phyloP scores from a whole-genome alignment of 805 yeast species.

The Priceomyces carsonii region DNA sequence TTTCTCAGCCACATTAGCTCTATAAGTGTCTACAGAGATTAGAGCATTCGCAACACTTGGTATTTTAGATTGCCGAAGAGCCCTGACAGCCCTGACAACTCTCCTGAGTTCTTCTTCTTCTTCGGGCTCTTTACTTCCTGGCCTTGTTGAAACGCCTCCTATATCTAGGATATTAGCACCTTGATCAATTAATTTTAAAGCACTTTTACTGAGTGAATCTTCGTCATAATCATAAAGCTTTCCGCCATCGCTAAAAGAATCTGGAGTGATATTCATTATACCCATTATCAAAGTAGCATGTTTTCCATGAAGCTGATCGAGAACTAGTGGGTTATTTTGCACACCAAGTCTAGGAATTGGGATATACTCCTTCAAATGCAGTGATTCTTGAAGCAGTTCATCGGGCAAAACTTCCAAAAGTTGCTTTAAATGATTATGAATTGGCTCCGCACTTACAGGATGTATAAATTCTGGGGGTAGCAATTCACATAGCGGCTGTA shows the following conservation, averaged over 20 bases:
- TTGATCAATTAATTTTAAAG: constrained; percentile 48
- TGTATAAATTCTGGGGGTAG: constrained; percentile 66
- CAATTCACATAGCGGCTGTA: constrained; percentile 85
- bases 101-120: constrained; percentile 68
- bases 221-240: constrained; percentile 29
- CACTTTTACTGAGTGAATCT: constrained; percentile 45
- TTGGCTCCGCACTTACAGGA: constrained; percentile 85
- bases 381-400: constrained; percentile 50
- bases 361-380: constrained; percentile 47
- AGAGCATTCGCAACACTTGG: constrained; percentile 42
- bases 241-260: constrained; percentile 94
- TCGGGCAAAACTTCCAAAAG: constrained; percentile 36
- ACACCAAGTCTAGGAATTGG: constrained; percentile 41
- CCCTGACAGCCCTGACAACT: constrained; percentile 67
- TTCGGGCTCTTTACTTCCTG: constrained; percentile 66
- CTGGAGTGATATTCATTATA: constrained; percentile 87
- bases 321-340: constrained; percentile 23
- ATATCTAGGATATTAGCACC: constrained; percentile 84
- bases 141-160: constrained; percentile 95
- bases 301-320: constrained; percentile 46
- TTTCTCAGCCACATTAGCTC: constrained; percentile 70
- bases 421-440: constrained; percentile 64
- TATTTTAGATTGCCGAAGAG: constrained; percentile 49
- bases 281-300: constrained; percentile 78
- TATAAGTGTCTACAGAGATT: constrained; percentile 86